Percentiles rank a stretch among this genome's conserved stretches.
phyloP scores from a whole-genome alignment of 2,329 filamentous ascomycete species.

The Trichoderma sp. region DNA sequence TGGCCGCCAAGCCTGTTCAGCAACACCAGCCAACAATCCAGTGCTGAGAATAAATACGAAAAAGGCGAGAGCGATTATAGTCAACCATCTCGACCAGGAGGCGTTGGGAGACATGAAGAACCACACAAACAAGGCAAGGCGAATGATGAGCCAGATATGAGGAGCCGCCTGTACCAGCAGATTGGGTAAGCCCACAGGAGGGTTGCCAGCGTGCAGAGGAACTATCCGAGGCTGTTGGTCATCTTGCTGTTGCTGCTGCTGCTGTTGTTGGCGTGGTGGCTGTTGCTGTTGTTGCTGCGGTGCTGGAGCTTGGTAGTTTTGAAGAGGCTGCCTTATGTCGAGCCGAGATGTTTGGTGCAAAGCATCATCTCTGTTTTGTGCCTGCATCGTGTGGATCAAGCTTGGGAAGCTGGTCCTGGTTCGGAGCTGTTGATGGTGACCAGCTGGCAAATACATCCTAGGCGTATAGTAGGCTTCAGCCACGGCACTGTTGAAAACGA shows the following conservation, averaged over 20 bases:
- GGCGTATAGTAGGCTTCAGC: constrained; percentile 54
- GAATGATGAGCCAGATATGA: constrained; percentile 61
- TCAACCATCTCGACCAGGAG: constrained; percentile 59
- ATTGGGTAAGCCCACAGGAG: constrained; percentile 35
- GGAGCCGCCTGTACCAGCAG: constrained; percentile 48
- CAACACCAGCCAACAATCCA: constrained; percentile 55
- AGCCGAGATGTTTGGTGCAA: constrained; percentile 25
- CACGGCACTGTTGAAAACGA: constrained; percentile 52
- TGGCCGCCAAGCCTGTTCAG: constrained; percentile 55
- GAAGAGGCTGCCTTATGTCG: constrained; percentile 21
- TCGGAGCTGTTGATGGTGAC: constrained; percentile 30
- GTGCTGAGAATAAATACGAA: constrained; percentile 59
- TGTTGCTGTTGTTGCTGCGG: constrained; percentile 25
- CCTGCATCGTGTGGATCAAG: constrained; percentile 11
- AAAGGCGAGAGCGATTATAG: constrained; percentile 53
- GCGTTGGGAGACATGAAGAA: constrained; percentile 59
- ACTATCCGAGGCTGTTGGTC: constrained; percentile 23
- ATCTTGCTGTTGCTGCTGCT: constrained; percentile 28
- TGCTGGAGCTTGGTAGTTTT: constrained; percentile 24
- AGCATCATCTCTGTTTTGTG: background rate
- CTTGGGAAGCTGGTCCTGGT: constrained; percentile 22
- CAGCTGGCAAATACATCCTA: constrained; percentile 31
- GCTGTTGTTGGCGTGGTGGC: constrained; percentile 24
- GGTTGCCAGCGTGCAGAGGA: constrained; percentile 41
- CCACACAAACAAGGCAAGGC: constrained; percentile 61